Evolutionary conservation across 495 filamentous ascomycete species (phyloP), one percentile per base, ranked within the genome.

Genomic region (Penicillium riverlandense): DNA sequence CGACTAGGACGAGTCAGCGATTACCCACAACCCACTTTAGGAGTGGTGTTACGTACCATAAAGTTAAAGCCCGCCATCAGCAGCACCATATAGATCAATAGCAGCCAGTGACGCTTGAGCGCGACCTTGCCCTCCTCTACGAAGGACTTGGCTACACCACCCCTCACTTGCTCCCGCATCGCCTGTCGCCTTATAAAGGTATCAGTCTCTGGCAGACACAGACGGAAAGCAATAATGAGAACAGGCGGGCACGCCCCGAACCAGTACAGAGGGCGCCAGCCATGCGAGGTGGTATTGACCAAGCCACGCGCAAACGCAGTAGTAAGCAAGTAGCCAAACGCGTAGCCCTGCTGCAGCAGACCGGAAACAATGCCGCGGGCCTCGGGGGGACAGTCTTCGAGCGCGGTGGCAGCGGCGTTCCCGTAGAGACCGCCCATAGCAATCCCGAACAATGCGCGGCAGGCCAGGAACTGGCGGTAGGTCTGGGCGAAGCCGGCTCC

Each of bases 1-100:
- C 15, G 86, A 89, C 56, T 59, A 28, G 28, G 29, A 11, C 2
- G 10, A 34, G 38, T 42, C 40, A 45, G 43, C 12, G 15, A 11
- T 13, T 27, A 7, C 7, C 5, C 15, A n/a, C 15, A 14, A 40
- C 15, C 11, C 41, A 35, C 5, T 15, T 4, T 16, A 29, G 7
- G 27, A 43, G 31, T 41, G 6, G 0, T 14, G 45, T 14, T 27
- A 50, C 59, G 35, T 61, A 78, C 75, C 86, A 91, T 88, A 62
- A 91, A 92, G 61, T 92, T 95, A 73, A 95, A 91, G 1, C 88
- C 88, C 7, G 88, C 80, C 88, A 92, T 92, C 11, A 95, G 70
- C 13, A 92, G 62, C 13, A 95, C 86, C 30, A 92, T 68, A 62
- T 95, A 95, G 39, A 81, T 67, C 30, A 92, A 67, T 6, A 95